Base-by-base conservation (phyloP, 1,139 yeast genomes). In the Lodderomyces margitis region DNA sequence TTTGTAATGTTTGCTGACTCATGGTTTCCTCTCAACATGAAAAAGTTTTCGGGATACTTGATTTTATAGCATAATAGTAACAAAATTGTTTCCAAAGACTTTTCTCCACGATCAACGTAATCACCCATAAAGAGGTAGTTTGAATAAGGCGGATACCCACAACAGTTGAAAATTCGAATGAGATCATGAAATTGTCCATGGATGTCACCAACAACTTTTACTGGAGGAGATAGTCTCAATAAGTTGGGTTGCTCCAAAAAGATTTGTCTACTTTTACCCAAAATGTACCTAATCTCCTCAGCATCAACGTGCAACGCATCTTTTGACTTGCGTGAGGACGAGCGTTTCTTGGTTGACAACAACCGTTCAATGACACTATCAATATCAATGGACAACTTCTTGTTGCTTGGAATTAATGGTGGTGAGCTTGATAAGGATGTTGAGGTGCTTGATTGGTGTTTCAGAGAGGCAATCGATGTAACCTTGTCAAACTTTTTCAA, bases 31-130 rank as follows among this genome's bases (percentile, higher is more conserved):
- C 95, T 69, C 43, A 87, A 67, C 79, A 87, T 77, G 62, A 86
- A 87, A 53, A 87, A 85, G 58, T 86, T 85, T 54, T 86, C 92
- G 1, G 92, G 94, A 51, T 83, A 86, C 59, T 83, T 84, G 53
- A 87, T 80, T 63, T 87, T 87, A 64, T 82, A 81, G 53, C 92
- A 84, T 36, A 87, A 62, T 43, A 87, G 65, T 34, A 87, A 64
- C 45, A 86, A 64, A 37, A 87, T 82, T 0, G 95, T 87, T 62
- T 87, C 95, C 47, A 87, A 65, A 0, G 92, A 83, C 60, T 86
- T 89, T 58, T 84, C 78, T 36, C 95, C 95, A 51, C 95, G 75
- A 61, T 87, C 95, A 39, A 87, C 95, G 57, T 87, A 87, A 61
- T 87, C 95, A 30, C 95, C 95, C 39, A 87, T 64, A 57, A 87